These are phyloP conservation scores for Moesziomyces globuligerus DNA, from an alignment of 1,284 basidiomycete genomes.

Conservation along the genomic window DNA sequence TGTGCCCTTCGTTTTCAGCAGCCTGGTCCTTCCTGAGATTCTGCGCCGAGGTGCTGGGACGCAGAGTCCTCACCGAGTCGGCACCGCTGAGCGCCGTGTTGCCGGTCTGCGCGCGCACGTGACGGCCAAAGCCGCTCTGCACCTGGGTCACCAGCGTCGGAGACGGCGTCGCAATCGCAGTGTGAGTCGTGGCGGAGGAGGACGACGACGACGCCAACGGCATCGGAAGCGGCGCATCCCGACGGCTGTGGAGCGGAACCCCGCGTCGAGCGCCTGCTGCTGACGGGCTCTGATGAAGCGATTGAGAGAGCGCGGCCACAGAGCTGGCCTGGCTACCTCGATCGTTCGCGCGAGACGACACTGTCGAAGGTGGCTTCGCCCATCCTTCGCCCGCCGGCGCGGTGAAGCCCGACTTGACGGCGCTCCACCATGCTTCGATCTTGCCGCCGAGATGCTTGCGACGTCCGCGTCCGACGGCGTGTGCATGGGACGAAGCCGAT, in stretches of 20 bases:
- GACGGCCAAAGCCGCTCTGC: constrained; percentile 44
- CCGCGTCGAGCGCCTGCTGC: constrained; percentile 8
- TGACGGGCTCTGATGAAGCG: constrained; percentile 29
- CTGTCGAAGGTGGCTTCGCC: constrained; percentile 15
- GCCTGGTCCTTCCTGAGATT: constrained; percentile 30
- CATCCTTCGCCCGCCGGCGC: constrained; percentile 27
- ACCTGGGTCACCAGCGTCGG: constrained; percentile 41
- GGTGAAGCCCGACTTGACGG: constrained; percentile 62
- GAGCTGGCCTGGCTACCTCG: constrained; percentile 12
- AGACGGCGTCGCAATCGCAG: constrained; percentile 22
- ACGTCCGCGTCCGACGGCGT: constrained; percentile 37
- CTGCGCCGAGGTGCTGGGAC: constrained; percentile 51
- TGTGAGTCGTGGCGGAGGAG: constrained; percentile 5
- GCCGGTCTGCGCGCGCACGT: constrained; percentile 40
- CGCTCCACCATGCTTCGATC: constrained; percentile 65
- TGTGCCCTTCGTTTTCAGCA: neutral
- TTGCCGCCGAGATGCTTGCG: constrained; percentile 56
- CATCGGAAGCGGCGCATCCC: constrained; percentile 16
- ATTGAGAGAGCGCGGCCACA: constrained; percentile 32
- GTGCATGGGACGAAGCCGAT: constrained; percentile 17
- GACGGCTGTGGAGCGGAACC: constrained; percentile 16
- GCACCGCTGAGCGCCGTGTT: constrained; percentile 30
- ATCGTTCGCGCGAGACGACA: constrained; percentile 20
- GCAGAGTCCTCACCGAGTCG: constrained; percentile 53
- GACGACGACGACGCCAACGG: constrained; percentile 17